A percentile compares a stretch with the other conserved stretches of the same genome.
These are phyloP conservation scores for Candida taoyuanica DNA, from an alignment of 805 yeast genomes.

Conservation along the genomic window DNA sequence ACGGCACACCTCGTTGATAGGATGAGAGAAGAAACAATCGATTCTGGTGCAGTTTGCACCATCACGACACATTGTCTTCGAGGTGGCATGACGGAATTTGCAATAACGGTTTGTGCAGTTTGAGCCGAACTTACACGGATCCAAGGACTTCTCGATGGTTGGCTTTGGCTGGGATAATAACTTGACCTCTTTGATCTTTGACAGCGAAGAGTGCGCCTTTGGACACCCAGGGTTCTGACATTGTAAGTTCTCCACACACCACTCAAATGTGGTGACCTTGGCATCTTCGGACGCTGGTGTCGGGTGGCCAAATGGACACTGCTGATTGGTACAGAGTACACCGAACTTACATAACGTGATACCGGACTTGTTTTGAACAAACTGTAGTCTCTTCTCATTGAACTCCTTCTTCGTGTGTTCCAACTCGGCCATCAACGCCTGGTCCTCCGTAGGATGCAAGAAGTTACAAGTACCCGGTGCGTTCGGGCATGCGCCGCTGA, in stretches of 20 bases:
- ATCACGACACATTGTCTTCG: constrained; percentile 71
- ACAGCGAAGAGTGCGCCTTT: constrained; percentile 81
- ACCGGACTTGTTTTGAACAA: constrained; percentile 36
- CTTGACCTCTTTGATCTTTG: constrained; percentile 36
- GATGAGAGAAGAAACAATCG: constrained; percentile 83
- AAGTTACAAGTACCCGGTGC: constrained; percentile 78
- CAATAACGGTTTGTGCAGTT: constrained; percentile 76
- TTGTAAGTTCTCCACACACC: constrained; percentile 70
- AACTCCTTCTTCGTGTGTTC: constrained; percentile 56
- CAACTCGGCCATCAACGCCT: constrained; percentile 60
- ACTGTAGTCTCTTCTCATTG: constrained; percentile 34
- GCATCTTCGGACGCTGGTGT: constrained; percentile 79
- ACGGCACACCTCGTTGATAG: constrained; percentile 73
- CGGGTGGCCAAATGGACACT: constrained; percentile 89
- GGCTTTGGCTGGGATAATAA: constrained; percentile 24
- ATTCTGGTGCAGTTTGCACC: constrained; percentile 74
- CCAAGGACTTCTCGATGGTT: constrained; percentile 49
- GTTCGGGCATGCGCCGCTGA: constrained; percentile 60
- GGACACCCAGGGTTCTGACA: constrained; percentile 61
- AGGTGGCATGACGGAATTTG: constrained; percentile 78
- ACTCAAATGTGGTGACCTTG: constrained; percentile 58
- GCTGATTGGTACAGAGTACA: constrained; percentile 63
- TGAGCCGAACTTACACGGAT: constrained; percentile 76
- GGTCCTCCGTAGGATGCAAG: constrained; percentile 84
- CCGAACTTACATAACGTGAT: constrained; percentile 74